Base-by-base conservation (phyloP, 352 stramenopile genomes). In the Phytopythium kandeliae region DNA sequence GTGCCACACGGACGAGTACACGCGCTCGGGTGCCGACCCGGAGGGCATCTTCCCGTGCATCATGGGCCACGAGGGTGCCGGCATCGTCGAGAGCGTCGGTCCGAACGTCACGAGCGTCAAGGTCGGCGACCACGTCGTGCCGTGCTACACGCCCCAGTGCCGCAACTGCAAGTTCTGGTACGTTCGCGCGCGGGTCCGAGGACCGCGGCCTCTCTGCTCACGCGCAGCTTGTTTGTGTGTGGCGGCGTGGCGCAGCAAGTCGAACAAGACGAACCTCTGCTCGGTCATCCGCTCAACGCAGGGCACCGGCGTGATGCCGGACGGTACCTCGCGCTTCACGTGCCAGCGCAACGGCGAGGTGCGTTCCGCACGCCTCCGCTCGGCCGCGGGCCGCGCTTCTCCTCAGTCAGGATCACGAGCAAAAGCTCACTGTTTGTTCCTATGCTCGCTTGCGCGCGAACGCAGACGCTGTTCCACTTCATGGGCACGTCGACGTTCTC, bases 61-160 rank as follows among this genome's bases (percentile, higher is more conserved):
- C 62, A 89, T 94, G 78, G 84, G 84, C 46, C 84, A 94, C 66
- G 84, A 94, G 54, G 81, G 81, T 24, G 84, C 84, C 19, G 84
- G 84, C 36, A 72, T 92, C 50, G 84, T 94, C 50, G 84, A 94
- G 57, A 92, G 81, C 57, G 79, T 92, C 8, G 84, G 82, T 3
- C 67, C 71, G 11, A 71, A 88, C 38, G 84, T 94, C 38, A 94
- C 79, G 10, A 78, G 67, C 24, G 38, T 94, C 49, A 82, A 94
- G 66, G 81, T 90, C 38, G 84, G 84, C 45, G 84, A 94, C 67
- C 78, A 98, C 61, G 93, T 98, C 33, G 95, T 99, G 63, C 96
- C 96, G 34, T 98, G 92, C 77, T 99, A 98, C 71, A 97, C 86
- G 49, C 86, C 88, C 48, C 78, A 96, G 62, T 96, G 85, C 75